Percentiles rank a stretch among this genome's conserved stretches.
These are phyloP conservation scores for Helotiales sp. DNA, from an alignment of 2,329 filamentous ascomycete species.

Conservation along the genomic window DNA sequence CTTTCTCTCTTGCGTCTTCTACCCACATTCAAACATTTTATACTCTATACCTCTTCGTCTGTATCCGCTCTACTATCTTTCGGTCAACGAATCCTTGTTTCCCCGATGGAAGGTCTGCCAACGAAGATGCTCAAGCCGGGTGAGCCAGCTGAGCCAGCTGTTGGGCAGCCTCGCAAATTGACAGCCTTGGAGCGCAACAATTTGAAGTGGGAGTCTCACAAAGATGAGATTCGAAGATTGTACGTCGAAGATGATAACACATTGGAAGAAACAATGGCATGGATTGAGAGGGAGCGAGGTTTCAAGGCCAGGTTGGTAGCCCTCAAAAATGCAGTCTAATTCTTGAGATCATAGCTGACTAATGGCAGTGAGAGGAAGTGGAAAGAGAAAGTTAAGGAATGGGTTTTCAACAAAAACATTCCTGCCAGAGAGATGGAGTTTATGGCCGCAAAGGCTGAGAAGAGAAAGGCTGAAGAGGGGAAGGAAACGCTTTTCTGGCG, in stretches of 20 bases:
- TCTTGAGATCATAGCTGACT: not conserved
- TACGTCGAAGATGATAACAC: slow-evolving; percentile 1
- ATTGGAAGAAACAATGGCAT: not conserved
- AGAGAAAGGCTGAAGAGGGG: slow-evolving; percentile 7
- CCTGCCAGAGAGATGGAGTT: slow-evolving; percentile 8
- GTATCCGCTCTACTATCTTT: not conserved
- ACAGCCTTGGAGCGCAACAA: not conserved
- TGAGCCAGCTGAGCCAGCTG: not conserved
- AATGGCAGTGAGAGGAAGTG: slow-evolving; percentile 8
- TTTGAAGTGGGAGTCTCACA: slow-evolving; percentile 2
- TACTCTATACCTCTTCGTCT: not conserved
- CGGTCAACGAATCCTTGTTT: no score
- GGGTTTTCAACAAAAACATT: slow-evolving; percentile 14
- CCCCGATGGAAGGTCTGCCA: no score
- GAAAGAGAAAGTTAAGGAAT: slow-evolving; percentile 15
- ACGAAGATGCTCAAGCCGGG: not conserved
- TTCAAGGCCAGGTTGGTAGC: not conserved
- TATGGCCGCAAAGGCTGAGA: slow-evolving; percentile 7
- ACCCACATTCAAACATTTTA: not conserved
- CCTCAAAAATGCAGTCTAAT: not conserved
- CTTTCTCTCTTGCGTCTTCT: not conserved
- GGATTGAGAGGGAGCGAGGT: not conserved
- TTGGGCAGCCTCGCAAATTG: not conserved
- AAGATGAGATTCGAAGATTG: not conserved
- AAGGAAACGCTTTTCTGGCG: slow-evolving; percentile 8